phyloP scores from a whole-genome alignment of 2,329 filamentous ascomycete genomes.

The Fusarium subtropicale region DNA sequence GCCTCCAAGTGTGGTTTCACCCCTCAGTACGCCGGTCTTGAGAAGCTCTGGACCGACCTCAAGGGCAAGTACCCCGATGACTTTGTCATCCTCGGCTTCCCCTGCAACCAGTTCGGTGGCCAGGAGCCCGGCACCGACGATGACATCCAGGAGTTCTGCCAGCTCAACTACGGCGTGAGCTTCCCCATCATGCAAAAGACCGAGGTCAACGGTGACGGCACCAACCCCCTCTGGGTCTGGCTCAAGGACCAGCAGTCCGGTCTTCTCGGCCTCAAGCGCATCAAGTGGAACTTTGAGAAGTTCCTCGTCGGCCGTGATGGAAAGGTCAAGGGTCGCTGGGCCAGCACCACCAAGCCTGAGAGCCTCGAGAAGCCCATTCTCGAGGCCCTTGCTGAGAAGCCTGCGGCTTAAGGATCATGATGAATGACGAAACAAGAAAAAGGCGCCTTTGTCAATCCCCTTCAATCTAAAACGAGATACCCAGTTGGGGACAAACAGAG shows the following conservation, averaged over 20 bases:
- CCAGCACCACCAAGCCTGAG: conserved; percentile 88
- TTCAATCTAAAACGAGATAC: conserved; percentile 39
- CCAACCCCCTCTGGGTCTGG: conserved; percentile 84
- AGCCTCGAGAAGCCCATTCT: conserved; percentile 79
- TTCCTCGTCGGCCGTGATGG: conserved; percentile 91
- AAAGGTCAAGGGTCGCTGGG: conserved; percentile 86
- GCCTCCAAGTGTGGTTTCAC: conserved; percentile 99
- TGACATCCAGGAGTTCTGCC: conserved; percentile 86
- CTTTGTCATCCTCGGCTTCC: conserved; percentile 93
- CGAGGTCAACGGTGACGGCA: conserved; percentile 89
- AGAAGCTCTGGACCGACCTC: conserved; percentile 87
- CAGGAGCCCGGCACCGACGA: conserved; percentile 90
- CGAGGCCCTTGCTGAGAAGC: conserved; percentile 68
- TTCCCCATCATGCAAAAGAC: conserved; percentile 94
- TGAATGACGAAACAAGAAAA: background rate
- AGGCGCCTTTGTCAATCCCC: background rate
- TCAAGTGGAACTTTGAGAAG: conserved; percentile 99
- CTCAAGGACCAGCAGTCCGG: conserved; percentile 80
- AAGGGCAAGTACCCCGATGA: conserved; percentile 76
- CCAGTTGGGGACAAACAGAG: conserved; percentile 18
- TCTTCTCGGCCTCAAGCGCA: conserved; percentile 84
- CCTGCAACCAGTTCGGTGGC: conserved; percentile 95
- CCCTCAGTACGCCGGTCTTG: conserved; percentile 90
- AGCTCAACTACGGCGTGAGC: conserved; percentile 89
- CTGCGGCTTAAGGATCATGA: conserved; percentile 16